phyloP scores from a whole-genome alignment of 2,329 filamentous ascomycete genomes.

The Epichloe bromicola region DNA sequence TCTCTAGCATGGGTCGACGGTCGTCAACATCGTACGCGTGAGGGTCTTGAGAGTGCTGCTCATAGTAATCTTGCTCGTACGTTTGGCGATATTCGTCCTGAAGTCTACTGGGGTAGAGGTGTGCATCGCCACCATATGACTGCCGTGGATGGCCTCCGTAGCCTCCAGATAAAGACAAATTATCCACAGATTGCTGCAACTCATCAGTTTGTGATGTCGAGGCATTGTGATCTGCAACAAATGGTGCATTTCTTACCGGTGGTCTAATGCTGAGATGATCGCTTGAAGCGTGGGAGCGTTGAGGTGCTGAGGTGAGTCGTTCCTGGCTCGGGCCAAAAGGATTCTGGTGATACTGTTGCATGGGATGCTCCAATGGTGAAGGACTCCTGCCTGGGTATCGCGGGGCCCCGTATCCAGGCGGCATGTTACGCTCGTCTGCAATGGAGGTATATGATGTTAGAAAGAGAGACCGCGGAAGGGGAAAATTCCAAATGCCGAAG shows the following conservation, averaged over 20 bases:
- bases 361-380: constrained; percentile 1
- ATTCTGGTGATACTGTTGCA: constrained; percentile 4
- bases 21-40: constrained; percentile 59
- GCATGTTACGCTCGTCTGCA: constrained; percentile 1
- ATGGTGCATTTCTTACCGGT: constrained; percentile 39
- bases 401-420: background rate
- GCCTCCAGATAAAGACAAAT: constrained; percentile 28
- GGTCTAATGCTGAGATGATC: constrained; percentile 76
- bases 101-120: constrained; percentile 53
- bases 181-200: constrained; percentile 38
- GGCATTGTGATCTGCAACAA: constrained; percentile 19
- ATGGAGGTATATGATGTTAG: background rate
- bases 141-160: constrained; percentile 32
- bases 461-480: background rate
- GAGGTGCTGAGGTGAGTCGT: constrained; percentile 17
- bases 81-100: constrained; percentile 30
- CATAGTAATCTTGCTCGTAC: constrained; percentile 40
- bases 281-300: constrained; percentile 44
- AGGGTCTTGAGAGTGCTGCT: constrained; percentile 24
- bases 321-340: constrained; percentile 20
- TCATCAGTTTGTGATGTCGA: background rate
- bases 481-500: background rate
- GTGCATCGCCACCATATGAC: constrained; percentile 24
- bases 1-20: constrained; percentile 60
- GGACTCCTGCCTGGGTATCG: background rate